Base-by-base conservation (phyloP, 257 asterid species). In the Sherardia arvensis region DNA sequence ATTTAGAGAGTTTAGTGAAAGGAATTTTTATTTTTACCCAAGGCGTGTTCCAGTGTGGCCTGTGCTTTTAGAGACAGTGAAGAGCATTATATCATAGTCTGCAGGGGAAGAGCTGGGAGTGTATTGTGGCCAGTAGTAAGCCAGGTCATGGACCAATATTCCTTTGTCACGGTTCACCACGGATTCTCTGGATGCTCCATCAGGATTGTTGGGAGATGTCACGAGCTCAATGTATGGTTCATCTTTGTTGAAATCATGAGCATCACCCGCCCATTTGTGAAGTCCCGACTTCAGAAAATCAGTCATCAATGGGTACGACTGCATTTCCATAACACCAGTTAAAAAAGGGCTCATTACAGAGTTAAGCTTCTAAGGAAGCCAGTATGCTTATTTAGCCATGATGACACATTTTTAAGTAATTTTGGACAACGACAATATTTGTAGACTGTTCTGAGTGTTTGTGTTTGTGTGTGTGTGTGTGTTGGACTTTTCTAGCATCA, bases 81-180 rank as follows among this genome's bases (percentile, higher is more conserved):
- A 92, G 21, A 92, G 80, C 99, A 92, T 89, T 66, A 92, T 89
- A 38, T 92, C 97, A 33, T 92, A 83, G 77, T 89, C 85, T 0
- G 90, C 87, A 7, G 88, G 80, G 21, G 76, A 69, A 43, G 95
- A 72, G 68, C 89, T 87, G 12, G 97, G 71, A 71, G 87, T 76
- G 30, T 92, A 90, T 49, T 92, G 97, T 1, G 99, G 99, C 99
- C 99, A 92, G 74, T 88, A 89, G 77, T 92, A 92, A 23, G 99
- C 99, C 7, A 89, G 66, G 72, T 92, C 99, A 30, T 92, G 95
- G 45, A 92, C 72, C 29, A 92, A 60, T 54, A 82, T 73, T 7
- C 96, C 94, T 61, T 71, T 70, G 3, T 69, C 59, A 32, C 77
- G 77, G 62, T 89, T 85, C 36, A 92, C 95, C 65, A 89, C 91